Evolutionary conservation across 805 yeast genomes (phyloP).

Genomic region (Nakazawaea anatomiae): DNA sequence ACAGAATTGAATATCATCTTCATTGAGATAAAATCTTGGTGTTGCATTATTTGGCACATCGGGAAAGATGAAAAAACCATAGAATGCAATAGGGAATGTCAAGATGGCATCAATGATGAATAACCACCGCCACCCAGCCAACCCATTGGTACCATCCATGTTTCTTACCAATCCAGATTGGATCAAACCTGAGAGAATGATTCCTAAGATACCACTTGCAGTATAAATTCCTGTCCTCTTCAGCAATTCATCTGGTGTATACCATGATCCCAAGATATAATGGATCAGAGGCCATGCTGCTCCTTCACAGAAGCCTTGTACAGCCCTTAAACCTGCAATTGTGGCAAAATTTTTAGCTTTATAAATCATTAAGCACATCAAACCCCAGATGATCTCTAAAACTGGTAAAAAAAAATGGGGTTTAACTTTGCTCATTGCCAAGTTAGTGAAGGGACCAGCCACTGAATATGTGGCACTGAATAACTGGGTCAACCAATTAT

Average conservation of each 20-base stretch:
- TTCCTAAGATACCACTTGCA: slow-evolving; percentile 56
- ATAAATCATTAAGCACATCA: slow-evolving; percentile 54
- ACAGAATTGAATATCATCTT: slow-evolving; percentile 47
- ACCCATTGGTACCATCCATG: slow-evolving; percentile 37
- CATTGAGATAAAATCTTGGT: slow-evolving; percentile 37
- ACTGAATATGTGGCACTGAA: slow-evolving; percentile 55
- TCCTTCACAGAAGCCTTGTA: slow-evolving; percentile 66
- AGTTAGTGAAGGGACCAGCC: slow-evolving; percentile 59
- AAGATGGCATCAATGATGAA: slow-evolving; percentile 45
- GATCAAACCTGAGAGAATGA: slow-evolving; percentile 50
- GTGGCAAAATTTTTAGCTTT: slow-evolving; percentile 42
- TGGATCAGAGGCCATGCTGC: slow-evolving; percentile 62
- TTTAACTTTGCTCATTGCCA: slow-evolving; percentile 48
- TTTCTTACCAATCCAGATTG: slow-evolving; percentile 29
- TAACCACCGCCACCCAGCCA: slow-evolving; percentile 50
- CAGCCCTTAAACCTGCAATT: slow-evolving; percentile 57
- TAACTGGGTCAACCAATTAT: slow-evolving; percentile 44
- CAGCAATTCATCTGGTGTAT: slow-evolving; percentile 48
- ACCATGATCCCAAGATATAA: slow-evolving; percentile 53
- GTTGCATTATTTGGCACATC: slow-evolving; percentile 58
- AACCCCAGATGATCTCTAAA: slow-evolving; percentile 63
- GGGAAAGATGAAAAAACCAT: slow-evolving; percentile 37
- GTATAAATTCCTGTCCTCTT: slow-evolving; percentile 62
- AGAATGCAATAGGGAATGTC: slow-evolving; percentile 30
- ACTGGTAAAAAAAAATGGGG: slow-evolving; percentile 46